Percentiles rank a stretch among this genome's conserved stretches.
Conservation (phyloP, 305 asterid species). For the Ajuga reptans region DNA sequence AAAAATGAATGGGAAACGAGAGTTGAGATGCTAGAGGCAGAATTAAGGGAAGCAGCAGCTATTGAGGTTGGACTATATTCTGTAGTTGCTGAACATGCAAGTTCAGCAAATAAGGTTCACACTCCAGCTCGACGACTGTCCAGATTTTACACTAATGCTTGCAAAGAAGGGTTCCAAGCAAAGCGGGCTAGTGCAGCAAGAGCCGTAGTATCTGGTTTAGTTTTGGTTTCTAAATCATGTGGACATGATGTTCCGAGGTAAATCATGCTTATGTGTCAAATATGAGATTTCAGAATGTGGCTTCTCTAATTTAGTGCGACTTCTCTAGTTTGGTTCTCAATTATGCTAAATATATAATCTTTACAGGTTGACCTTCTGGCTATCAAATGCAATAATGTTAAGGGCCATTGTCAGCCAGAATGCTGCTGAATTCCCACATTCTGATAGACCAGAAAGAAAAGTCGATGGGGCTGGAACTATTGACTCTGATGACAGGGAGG, state of each 20-base stretch:
- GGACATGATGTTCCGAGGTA: slow-evolving; percentile 95
- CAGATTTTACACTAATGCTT: slow-evolving; percentile 65
- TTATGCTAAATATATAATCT: neutral
- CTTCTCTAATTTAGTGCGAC: neutral
- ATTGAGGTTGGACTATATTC: slow-evolving; percentile 77
- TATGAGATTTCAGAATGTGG: neutral
- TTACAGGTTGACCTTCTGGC: slow-evolving; percentile 84
- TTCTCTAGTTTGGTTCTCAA: slow-evolving; percentile 3
- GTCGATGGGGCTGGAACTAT: slow-evolving; percentile 13
- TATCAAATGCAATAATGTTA: slow-evolving; percentile 77
- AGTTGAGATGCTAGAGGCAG: slow-evolving; percentile 71
- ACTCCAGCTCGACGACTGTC: slow-evolving; percentile 88
- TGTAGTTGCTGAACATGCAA: slow-evolving; percentile 72
- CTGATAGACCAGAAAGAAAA: slow-evolving; percentile 19
- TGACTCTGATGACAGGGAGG: slow-evolving; percentile 59
- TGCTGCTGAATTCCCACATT: slow-evolving; percentile 39
- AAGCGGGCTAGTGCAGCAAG: slow-evolving; percentile 73
- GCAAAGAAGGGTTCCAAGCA: slow-evolving; percentile 44
- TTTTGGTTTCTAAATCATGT: slow-evolving; percentile 87
- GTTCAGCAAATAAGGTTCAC: slow-evolving; percentile 77
- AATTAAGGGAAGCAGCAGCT: slow-evolving; percentile 78
- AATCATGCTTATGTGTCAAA: slow-evolving; percentile 4
- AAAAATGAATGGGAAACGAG: slow-evolving; percentile 40
- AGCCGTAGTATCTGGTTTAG: slow-evolving; percentile 68
- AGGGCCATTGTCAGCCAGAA: slow-evolving; percentile 68